Evolutionary conservation across 345 rosid genomes (phyloP), one percentile per base, ranked within the genome.

Genomic region (Cardamine chenopodiifolia): DNA sequence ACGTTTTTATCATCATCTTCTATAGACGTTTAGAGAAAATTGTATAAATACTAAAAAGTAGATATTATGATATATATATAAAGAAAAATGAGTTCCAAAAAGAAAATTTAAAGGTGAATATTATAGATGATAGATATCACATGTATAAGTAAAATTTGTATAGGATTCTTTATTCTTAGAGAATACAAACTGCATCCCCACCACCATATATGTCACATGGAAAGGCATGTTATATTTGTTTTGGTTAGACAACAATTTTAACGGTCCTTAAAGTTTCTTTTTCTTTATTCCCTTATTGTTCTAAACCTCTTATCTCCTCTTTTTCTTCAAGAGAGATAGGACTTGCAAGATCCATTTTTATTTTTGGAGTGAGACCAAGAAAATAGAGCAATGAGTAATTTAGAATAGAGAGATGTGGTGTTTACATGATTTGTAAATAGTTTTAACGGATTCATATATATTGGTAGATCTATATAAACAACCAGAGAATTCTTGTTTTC

Each of bases 191-290:
- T 65, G 29, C 15, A 65, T 58, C 73, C 73, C 73, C 68, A 74
- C 73, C 78, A 74, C 54, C 61, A 67, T 57, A 66, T 57, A 8
- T 56, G 44, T 74, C 72, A 57, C 72, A 66, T 47, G 52, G 60
- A 74, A 74, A 58, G 67, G 54, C 72, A 56, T 74, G 78, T 74
- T 67, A 66, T 48, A 58, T 23, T 48, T 66, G 14, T 74, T 74
- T 66, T 66, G 42, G 78, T 66, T 66, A 66, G 65, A 66, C 67
- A 74, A 45, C 31, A 44, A 13, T 48, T 57, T 66, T 48, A 57
- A 57, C 66, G 78, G 78, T 47, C 49, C 59, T 66, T 57, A 66
- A 57, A 66, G 59, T 45, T 45, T 66, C 2, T 45, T 66, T 39
- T 56, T 57, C 72, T 74, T 66, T 57, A 34, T 66, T 74, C 72